Percentiles rank a stretch among this genome's conserved stretches.
Conservation (phyloP, 495 filamentous ascomycete genomes). For the Penicillium macrosclerotiorum region DNA sequence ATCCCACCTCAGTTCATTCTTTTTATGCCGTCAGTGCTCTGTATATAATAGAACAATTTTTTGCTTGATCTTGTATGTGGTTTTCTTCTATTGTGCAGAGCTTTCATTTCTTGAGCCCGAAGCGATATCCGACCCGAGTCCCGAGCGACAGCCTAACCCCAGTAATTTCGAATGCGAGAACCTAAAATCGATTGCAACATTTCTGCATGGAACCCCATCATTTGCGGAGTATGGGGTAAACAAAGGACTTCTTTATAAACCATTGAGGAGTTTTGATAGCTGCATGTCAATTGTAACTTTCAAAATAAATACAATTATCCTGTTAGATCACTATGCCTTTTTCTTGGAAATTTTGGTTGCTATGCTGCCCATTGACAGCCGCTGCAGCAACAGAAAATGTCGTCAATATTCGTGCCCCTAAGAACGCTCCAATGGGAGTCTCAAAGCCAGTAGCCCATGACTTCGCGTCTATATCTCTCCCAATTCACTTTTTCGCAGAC, state of each 20-base stretch:
- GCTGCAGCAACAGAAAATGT: background rate
- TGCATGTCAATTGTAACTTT: background rate
- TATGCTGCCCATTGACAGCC: background rate
- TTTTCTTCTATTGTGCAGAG: too few relatives aligned
- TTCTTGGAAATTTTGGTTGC: background rate
- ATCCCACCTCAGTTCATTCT: too few relatives aligned
- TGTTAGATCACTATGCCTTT: background rate
- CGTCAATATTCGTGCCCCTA: background rate
- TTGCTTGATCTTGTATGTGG: too few relatives aligned
- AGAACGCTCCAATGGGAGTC: background rate
- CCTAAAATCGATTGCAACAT: slow-evolving; percentile 3
- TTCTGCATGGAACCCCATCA: background rate
- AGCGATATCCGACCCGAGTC: slow-evolving; percentile 1
- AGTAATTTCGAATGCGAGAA: background rate
- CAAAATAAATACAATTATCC: background rate
- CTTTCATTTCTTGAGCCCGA: too few relatives aligned
- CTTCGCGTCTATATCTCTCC: slow-evolving; percentile 8
- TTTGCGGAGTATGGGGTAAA: too few relatives aligned
- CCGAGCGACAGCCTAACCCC: background rate
- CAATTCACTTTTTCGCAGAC: slow-evolving; percentile 12
- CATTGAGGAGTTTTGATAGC: too few relatives aligned
- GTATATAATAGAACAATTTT: too few relatives aligned
- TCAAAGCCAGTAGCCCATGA: slow-evolving; percentile 7
- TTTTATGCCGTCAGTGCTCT: too few relatives aligned
- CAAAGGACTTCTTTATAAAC: too few relatives aligned